A percentile compares a stretch with the other conserved stretches of the same genome.
Evolutionary conservation across 768 basidiomycete species (phyloP).

Genomic region (Cystofilobasidium macerans): DNA sequence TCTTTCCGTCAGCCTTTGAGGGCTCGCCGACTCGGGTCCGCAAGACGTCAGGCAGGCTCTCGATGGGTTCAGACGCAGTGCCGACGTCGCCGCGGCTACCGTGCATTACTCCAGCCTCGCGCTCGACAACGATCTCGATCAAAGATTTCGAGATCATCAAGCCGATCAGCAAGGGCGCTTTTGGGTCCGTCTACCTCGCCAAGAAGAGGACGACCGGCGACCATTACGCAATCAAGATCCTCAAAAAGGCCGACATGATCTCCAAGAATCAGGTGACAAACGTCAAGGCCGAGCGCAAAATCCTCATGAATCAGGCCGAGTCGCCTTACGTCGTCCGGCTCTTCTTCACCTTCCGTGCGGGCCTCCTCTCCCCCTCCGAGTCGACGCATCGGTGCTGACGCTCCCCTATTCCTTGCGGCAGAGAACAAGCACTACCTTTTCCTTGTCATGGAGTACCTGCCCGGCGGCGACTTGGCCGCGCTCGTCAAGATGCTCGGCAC

Average conservation of each 20-base stretch:
- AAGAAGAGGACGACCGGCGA: conserved; percentile 98
- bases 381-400: neutral
- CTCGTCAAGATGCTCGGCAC: conserved; percentile 91
- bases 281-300: conserved; percentile 98
- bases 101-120: conserved; percentile 61
- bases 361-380: neutral
- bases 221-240: conserved; percentile 98
- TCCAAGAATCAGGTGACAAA: conserved; percentile 99
- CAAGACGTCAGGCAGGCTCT: conserved; percentile 29
- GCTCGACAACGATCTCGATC: conserved; percentile 78
- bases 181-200: conserved; percentile 93
- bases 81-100: conserved; percentile 82
- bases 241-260: conserved; percentile 99
- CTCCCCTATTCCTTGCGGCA: neutral
- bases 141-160: conserved; percentile 99
- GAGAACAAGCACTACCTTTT: conserved; percentile 96
- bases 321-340: conserved; percentile 96
- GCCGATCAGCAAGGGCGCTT: conserved; percentile 96
- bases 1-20: conserved; percentile 6
- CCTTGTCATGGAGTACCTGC: conserved; percentile 95
- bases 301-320: conserved; percentile 97
- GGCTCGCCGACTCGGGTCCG: conserved; percentile 7
- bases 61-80: conserved; percentile 32
- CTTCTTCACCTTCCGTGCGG: conserved; percentile 77
- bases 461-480: conserved; percentile 78